Percentiles rank a stretch among this genome's conserved stretches.
These are phyloP conservation scores for Exophiala dermatitidis DNA, from an alignment of 2,329 filamentous ascomycete species.

Conservation along the genomic window DNA sequence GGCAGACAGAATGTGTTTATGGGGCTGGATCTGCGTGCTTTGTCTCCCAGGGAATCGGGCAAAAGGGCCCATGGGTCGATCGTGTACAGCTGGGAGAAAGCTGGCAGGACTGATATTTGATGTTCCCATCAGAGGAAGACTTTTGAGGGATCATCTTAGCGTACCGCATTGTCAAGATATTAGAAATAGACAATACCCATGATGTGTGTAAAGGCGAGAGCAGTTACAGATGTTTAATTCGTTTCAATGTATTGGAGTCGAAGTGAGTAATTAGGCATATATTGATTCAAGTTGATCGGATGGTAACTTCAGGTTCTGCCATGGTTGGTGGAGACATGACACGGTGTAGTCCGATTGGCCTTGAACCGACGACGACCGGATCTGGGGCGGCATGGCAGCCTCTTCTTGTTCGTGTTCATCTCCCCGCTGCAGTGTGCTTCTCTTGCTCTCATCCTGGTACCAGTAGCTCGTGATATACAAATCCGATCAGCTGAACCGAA, in stretches of 20 bases:
- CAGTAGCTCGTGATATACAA: background rate
- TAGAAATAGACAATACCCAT: too few relatives aligned
- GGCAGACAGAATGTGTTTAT: conserved; percentile 7
- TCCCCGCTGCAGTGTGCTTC: background rate
- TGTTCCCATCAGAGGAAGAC: conserved; percentile 1
- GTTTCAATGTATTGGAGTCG: too few relatives aligned
- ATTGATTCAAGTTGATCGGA: background rate
- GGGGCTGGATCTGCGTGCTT: background rate
- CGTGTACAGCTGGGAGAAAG: background rate
- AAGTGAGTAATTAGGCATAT: background rate
- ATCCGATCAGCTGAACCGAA: too few relatives aligned
- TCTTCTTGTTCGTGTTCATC: background rate
- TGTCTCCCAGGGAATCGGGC: background rate
- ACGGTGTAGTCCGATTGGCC: background rate
- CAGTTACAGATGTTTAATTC: too few relatives aligned
- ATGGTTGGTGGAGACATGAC: background rate
- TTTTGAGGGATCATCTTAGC: too few relatives aligned
- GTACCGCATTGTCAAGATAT: too few relatives aligned
- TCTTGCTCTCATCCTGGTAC: background rate
- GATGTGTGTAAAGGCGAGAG: too few relatives aligned
- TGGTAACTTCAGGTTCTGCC: background rate
- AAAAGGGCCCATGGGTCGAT: conserved; percentile 1
- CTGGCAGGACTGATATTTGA: background rate
- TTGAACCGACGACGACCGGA: background rate
- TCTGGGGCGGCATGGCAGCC: background rate